Base-by-base conservation (phyloP, 768 basidiomycete species). In the Lactifluus pinguis region DNA sequence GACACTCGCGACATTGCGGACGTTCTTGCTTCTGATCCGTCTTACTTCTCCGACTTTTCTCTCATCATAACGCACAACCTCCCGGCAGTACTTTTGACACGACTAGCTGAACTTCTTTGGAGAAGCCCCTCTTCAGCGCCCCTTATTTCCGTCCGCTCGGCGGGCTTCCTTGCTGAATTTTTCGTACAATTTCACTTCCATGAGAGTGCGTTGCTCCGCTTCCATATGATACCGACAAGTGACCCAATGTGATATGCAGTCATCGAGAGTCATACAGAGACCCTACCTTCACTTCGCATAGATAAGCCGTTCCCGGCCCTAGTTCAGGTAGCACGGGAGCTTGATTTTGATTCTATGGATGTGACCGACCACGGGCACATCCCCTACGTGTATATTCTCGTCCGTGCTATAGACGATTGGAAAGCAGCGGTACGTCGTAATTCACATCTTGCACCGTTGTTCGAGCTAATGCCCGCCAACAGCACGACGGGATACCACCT, bases 111-210 rank as follows among this genome's bases (percentile, higher is more conserved):
- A 2, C 69, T 88, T 4, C 76, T 95, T 32, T 95, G 92, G 90
- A 71, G 75, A 25, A 78, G 84, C 59, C 70, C 73, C n/a, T 76
- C 74, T 30, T 75, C 75, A 41, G 81, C 86, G 14, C 82, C 89
- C 3, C 79, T 98, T 52, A 81, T 97, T 14, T 79, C 85, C 25
- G 84, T 97, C 32, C 80, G 87, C 63, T 90, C 87, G 13, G 86
- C 90, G 17, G 97, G 97, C 1, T 98, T 98, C 72, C 75, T 95
- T 4, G 92, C 91, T 21, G 86, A 92, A 62, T 85, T 98, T 61
- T 86, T 83, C 63, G 83, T 93, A 51, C 97, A 98, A 70, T 89
- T 89, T 65, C 84, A 88, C 63, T 92, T 95, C 68, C 90, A 95
- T 69, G 80, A 84, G 61, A 80, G 91, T 95, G 65, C 69, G 87